These are phyloP conservation scores for Puccinellia tenuiflora DNA, from an alignment of 176 grass and related monocot species.

Conservation along the genomic window DNA sequence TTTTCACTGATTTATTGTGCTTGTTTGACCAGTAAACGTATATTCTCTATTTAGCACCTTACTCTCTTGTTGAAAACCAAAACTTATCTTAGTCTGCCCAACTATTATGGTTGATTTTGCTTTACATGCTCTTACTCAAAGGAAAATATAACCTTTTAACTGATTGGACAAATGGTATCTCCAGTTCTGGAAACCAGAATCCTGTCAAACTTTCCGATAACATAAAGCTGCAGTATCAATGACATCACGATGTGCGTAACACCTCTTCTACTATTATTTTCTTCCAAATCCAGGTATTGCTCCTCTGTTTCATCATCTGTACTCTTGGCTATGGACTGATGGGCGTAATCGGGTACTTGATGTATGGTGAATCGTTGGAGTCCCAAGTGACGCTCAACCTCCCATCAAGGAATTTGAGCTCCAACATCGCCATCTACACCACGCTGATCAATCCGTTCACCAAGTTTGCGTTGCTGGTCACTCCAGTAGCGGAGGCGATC, in stretches of 20 bases:
- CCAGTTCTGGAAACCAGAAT: not conserved
- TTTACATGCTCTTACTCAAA: not conserved
- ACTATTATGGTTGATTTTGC: not conserved
- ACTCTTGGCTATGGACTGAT: slow-evolving; percentile 62
- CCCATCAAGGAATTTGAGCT: slow-evolving; percentile 33
- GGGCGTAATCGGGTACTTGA: slow-evolving; percentile 70
- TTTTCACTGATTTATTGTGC: not conserved
- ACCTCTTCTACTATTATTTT: not conserved
- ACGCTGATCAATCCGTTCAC: slow-evolving; percentile 79
- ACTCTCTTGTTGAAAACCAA: not conserved
- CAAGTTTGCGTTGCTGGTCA: slow-evolving; percentile 49
- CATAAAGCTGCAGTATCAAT: not conserved
- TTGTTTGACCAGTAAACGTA: not conserved
- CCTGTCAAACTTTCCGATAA: slow-evolving; percentile 13
- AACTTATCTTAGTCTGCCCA: not conserved
- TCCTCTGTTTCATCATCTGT: slow-evolving; percentile 59
- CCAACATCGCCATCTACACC: slow-evolving; percentile 74
- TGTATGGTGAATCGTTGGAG: slow-evolving; percentile 56
- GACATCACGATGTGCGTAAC: not conserved
- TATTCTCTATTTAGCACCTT: not conserved
- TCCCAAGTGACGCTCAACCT: slow-evolving; percentile 89
- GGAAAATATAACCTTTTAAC: not conserved
- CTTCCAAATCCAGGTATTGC: slow-evolving; percentile 40
- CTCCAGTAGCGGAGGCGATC: slow-evolving; percentile 53
- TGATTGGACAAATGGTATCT: not conserved